Evolutionary conservation across 495 filamentous ascomycete species (phyloP), one percentile per base, ranked within the genome.

Genomic region (Trichoderma orchidacearum): DNA sequence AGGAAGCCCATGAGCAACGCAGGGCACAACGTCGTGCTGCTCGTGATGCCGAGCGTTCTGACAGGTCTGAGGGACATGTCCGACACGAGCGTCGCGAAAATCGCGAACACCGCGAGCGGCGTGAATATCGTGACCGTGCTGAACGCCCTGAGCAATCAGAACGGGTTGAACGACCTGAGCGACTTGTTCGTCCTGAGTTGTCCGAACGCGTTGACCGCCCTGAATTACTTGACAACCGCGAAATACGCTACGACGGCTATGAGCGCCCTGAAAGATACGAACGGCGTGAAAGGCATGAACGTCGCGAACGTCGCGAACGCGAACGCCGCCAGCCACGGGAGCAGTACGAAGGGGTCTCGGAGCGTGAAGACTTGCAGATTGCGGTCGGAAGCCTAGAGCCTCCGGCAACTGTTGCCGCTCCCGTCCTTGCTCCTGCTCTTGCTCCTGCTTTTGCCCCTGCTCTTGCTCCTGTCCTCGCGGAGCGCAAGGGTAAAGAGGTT

Each of bases 1-100:
- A 67, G 55, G 62, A 60, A 51, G 63, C 63, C 15, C 66, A 64
- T 30, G 66, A 69, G 5, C 61, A 48, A 35, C 66, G 63, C 11
- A 67, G 60, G 59, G 64, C 62, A 56, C 63, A 67, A 32, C 61
- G 61, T 30, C 64, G 64, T 25, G 64, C 61, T 13, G 60, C 56
- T 25, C 66, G 62, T 41, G 58, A 64, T 3, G 45, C 41, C 12
- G 41, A 48, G 41, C 41, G 41, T 3, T 27, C 13, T 23, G 41
- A 48, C 18, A 48, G 13, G 41, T 11, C 23, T 3, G 41, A 48
- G 21, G 41, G 23, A 21, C 36, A 45, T 48, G 3, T 25, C 11
- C 41, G 41, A 48, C 8, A 48, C 21, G 41, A 48, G 41, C 41
- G 41, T 12, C 41, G 41, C 0, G 41, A 48, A 17, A 48, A 23